Evolutionary conservation across 768 basidiomycete species (phyloP).

Genomic region (Pleurotus tuoliensis): DNA sequence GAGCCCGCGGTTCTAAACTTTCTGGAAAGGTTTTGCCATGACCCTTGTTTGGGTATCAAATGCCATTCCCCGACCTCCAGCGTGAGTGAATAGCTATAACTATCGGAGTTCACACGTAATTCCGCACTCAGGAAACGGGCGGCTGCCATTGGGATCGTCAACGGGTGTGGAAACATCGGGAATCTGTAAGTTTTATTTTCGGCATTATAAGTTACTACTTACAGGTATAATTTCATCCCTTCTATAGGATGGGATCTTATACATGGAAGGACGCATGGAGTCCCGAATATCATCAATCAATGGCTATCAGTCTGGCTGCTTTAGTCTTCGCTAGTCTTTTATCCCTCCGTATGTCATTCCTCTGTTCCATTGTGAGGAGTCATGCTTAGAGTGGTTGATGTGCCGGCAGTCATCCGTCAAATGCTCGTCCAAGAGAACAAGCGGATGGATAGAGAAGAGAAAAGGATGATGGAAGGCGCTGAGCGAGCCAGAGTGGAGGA

Average conservation of each 20-base stretch:
- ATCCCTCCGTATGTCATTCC: constrained; percentile 20
- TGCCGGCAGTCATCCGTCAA: constrained; percentile 32
- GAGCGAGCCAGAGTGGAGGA: constrained; percentile 49
- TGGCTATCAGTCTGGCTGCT: constrained; percentile 41
- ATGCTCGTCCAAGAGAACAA: constrained; percentile 52
- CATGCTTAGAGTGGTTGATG: neutral
- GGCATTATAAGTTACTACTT: neutral
- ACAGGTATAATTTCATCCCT: no score
- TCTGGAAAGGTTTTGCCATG: constrained; percentile 33
- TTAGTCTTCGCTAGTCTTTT: constrained; percentile 30
- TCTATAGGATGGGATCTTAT: constrained; percentile 53
- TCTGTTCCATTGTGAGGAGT: no score
- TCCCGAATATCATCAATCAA: constrained; percentile 58
- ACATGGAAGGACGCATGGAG: constrained; percentile 62
- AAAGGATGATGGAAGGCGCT: constrained; percentile 37
- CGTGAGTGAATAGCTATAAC: constrained; percentile 23
- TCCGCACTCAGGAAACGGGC: constrained; percentile 34
- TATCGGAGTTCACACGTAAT: no score
- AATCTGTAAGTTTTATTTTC: constrained; percentile 37
- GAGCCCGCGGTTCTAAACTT: no score
- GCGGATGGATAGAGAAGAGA: constrained; percentile 46
- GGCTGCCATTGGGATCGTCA: constrained; percentile 61
- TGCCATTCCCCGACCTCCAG: constrained; percentile 55
- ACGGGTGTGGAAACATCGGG: constrained; percentile 53
- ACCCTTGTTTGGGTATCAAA: constrained; percentile 64